Percentiles rank a stretch among this genome's conserved stretches.
Conservation (phyloP, 2,329 filamentous ascomycete species). For the Cladophialophora psammophila region DNA sequence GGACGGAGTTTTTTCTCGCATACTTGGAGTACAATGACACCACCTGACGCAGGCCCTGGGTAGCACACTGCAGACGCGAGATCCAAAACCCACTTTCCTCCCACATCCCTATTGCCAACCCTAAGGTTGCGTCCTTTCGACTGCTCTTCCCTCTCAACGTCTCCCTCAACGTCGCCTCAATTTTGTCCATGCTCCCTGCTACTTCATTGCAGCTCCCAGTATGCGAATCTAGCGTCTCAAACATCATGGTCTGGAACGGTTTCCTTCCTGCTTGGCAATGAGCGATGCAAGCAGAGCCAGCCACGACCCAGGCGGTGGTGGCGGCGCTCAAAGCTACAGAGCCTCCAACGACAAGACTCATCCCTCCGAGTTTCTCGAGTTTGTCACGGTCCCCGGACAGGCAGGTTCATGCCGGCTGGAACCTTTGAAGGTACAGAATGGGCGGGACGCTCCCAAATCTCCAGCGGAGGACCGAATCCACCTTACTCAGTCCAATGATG, state of each 20-base stretch:
- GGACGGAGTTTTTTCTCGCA: slow-evolving; percentile 12
- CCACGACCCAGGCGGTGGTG: slow-evolving; percentile 17
- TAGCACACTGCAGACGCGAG: neutral
- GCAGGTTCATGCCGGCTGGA: slow-evolving; percentile 17
- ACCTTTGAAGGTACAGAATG: slow-evolving; percentile 25
- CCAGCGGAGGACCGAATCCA: slow-evolving; percentile 17
- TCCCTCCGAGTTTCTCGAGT: slow-evolving; percentile 38
- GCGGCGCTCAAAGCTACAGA: slow-evolving; percentile 5
- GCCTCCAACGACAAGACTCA: slow-evolving; percentile 33
- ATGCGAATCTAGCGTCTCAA: neutral
- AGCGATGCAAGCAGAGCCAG: slow-evolving; percentile 26
- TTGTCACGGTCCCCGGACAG: slow-evolving; percentile 27
- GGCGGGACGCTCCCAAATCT: slow-evolving; percentile 12
- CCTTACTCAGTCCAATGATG: slow-evolving; percentile 37
- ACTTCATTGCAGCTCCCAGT: neutral
- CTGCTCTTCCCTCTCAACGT: neutral
- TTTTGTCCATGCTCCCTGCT: neutral
- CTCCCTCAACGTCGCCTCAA: neutral
- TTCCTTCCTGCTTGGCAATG: slow-evolving; percentile 22
- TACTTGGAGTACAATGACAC: neutral
- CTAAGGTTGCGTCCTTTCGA: neutral
- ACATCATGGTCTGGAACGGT: slow-evolving; percentile 9
- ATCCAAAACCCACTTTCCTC: slow-evolving; percentile 13
- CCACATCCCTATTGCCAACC: neutral
- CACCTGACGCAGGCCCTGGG: slow-evolving; percentile 10